Base-by-base conservation (phyloP, 768 basidiomycete genomes). In the Pulveroboletus sp. region DNA sequence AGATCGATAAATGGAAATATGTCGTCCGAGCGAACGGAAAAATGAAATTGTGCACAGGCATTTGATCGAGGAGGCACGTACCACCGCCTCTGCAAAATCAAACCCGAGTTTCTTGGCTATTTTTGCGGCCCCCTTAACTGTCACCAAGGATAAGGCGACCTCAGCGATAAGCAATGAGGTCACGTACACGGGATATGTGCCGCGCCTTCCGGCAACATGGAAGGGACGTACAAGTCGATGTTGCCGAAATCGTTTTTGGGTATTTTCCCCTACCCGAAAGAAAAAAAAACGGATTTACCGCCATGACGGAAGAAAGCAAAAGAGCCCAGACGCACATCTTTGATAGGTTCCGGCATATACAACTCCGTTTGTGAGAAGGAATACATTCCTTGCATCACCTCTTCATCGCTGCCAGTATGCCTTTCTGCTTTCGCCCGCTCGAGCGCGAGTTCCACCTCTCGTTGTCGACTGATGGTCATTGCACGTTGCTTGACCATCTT, bases 191-290 rank as follows among this genome's bases (percentile, higher is more conserved):
- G 90, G 17, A 99, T 72, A 70, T 97, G 92, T 2, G 75, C 85
- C 5, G 81, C 90, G 17, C 96, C 96, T 45, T 65, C 70, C 2
- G 96, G 96, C 26, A 98, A 76, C 96, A 99, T 99, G 4, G 90
- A 85, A 24, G 90, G 86, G 22, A 89, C 90, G 66, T 95, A 99
- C 22, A 99, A 71, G 70, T 99, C 95, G 55, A 99, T 89, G 65
- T 97, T 99, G 16, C 95, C 95, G 65, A 95, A 99, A 55, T 85
- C 82, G 61, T 99, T 99, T 72, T 90, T 94, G 6, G 93, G 93
- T 26, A 99, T 80, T 64, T 81, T 83, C 27, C 95, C 95, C 94
- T 98, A 61, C 23, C 34, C 42, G 22, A 54, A 62, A 54, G 50
- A 34, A 47, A 17, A 42, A 49, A 30, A 29, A 42, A 42, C 16